Percentiles rank a stretch among this genome's conserved stretches.
phyloP scores from a whole-genome alignment of 179 eudicot species.

The Spergularia azorica region DNA sequence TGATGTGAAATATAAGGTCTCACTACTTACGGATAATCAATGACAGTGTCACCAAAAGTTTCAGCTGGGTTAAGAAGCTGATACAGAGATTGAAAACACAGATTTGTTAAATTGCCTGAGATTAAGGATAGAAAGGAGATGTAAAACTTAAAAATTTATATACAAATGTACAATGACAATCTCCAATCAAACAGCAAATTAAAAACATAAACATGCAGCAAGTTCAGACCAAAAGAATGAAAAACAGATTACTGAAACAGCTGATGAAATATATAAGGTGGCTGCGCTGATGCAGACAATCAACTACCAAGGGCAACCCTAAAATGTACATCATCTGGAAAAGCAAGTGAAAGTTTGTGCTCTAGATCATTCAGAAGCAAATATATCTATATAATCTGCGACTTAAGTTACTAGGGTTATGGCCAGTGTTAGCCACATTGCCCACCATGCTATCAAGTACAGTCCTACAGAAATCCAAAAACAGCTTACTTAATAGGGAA shows the following conservation, averaged over 20 bases:
- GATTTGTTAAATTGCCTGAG: neutral
- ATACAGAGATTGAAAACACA: conserved; percentile 10
- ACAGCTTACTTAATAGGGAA: neutral
- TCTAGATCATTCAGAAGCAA: neutral
- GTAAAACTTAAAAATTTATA: neutral
- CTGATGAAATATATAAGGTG: neutral
- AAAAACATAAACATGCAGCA: neutral
- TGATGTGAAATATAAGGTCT: conserved; percentile 12
- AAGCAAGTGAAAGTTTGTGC: neutral
- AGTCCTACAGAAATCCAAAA: neutral
- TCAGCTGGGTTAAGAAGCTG: conserved; percentile 98
- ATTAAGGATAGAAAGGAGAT: neutral
- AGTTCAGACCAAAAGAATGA: too few species aligned
- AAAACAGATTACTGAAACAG: neutral
- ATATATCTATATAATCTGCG: neutral
- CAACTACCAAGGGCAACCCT: too few species aligned
- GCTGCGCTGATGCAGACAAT: too few species aligned
- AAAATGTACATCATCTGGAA: neutral
- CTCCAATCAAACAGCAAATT: neutral
- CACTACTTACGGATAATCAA: conserved; percentile 91
- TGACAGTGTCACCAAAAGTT: conserved; percentile 96
- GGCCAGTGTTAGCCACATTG: neutral
- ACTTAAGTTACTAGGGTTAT: neutral
- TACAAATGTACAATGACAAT: neutral
- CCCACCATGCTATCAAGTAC: too few species aligned